Conservation (phyloP, 129 eudicot species). For the Chrysanthemum lavandulifolium region DNA sequence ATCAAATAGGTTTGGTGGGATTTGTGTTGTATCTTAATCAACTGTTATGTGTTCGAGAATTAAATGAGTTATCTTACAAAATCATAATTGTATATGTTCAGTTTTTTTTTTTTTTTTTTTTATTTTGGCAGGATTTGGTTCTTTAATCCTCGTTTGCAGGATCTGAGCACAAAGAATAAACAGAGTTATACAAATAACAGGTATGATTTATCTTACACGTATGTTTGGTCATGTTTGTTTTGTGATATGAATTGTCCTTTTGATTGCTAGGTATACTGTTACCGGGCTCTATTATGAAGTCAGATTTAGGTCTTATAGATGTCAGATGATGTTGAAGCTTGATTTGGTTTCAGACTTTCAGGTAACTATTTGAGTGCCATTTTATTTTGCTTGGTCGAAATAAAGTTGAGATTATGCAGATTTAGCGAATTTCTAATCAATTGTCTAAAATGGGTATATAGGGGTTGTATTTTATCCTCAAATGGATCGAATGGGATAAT, state of each 20-base stretch:
- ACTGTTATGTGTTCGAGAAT: slow-evolving; percentile 18
- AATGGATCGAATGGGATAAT: no score
- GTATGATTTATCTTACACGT: neutral
- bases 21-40: slow-evolving; percentile 49
- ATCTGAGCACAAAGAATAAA: neutral
- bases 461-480: no score
- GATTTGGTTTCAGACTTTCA: slow-evolving; percentile 14
- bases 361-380: neutral
- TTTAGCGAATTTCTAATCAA: no score
- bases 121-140: slow-evolving; percentile 2
- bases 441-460: no score
- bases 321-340: neutral
- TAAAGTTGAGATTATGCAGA: no score
- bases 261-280: slow-evolving; percentile 12
- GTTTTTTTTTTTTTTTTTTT: neutral
- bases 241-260: neutral
- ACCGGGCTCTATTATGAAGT: slow-evolving; percentile 5
- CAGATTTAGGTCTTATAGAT: neutral
- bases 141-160: slow-evolving; percentile 19
- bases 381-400: neutral
- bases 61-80: slow-evolving; percentile 1
- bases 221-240: neutral
- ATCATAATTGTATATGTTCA: slow-evolving; percentile 4
- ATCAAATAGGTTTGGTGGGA: slow-evolving; percentile 23
- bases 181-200: neutral